phyloP scores from a whole-genome alignment of 345 rosid species.

The Excoecaria agallocha region DNA sequence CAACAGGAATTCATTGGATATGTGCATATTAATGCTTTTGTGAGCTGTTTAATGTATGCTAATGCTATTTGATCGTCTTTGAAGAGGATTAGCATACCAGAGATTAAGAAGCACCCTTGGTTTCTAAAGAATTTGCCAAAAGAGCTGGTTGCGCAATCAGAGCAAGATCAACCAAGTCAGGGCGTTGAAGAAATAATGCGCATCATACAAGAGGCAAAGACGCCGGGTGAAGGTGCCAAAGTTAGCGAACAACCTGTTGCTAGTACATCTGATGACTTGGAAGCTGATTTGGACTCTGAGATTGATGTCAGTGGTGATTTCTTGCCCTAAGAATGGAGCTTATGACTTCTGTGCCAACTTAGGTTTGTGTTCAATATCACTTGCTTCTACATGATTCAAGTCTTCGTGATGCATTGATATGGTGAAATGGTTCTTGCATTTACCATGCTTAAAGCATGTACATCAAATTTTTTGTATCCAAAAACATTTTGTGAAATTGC shows the following conservation, averaged over 20 bases:
- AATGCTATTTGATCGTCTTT: conserved; percentile 5
- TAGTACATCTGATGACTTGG: conserved; percentile 40
- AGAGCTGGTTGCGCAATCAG: conserved; percentile 39
- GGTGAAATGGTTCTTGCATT: too few species aligned
- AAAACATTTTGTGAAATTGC: neutral
- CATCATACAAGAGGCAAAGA: conserved; percentile 33
- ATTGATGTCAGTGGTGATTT: conserved; percentile 48
- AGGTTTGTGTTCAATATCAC: too few species aligned
- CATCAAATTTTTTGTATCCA: neutral
- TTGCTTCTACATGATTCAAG: too few species aligned
- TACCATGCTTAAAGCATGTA: neutral
- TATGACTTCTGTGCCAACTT: neutral
- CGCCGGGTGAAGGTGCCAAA: conserved; percentile 19
- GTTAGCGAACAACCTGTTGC: conserved; percentile 4
- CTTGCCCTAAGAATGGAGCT: conserved; percentile 14
- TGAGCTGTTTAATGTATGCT: neutral
- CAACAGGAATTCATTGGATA: neutral
- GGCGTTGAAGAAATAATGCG: conserved; percentile 41
- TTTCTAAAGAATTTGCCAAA: conserved; percentile 57
- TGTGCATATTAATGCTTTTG: neutral
- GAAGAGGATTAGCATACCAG: conserved; percentile 63
- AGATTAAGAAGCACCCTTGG: conserved; percentile 69
- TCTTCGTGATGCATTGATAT: too few species aligned
- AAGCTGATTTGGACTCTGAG: conserved; percentile 52
- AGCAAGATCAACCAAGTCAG: conserved; percentile 34